Evolutionary conservation across 2,329 filamentous ascomycete species (phyloP).

Genomic region (Sporothrix globosa): DNA sequence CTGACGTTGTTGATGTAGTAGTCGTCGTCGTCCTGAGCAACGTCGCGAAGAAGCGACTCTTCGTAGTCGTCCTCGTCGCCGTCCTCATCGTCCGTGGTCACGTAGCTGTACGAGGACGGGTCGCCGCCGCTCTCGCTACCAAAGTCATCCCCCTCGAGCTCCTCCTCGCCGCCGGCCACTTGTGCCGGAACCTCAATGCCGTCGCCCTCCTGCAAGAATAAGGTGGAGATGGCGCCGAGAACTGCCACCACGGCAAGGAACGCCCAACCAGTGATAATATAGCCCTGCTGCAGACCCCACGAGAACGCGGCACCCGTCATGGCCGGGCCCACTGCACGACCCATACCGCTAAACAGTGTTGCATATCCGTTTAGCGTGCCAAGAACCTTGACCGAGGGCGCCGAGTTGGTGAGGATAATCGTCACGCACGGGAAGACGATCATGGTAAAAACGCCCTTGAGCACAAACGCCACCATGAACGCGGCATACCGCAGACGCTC

Average conservation of each 20-base stretch:
- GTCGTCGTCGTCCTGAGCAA: conserved; percentile 24
- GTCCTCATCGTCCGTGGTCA: conserved; percentile 8
- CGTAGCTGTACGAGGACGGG: background rate
- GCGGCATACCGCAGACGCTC: conserved; percentile 56
- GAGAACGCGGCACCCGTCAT: conserved; percentile 73
- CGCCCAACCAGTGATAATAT: conserved; percentile 82
- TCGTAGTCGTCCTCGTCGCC: conserved; percentile 30
- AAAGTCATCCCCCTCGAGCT: conserved; percentile 23
- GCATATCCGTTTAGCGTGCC: conserved; percentile 91
- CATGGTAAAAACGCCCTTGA: conserved; percentile 76
- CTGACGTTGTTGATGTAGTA: conserved; percentile 27
- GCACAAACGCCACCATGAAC: conserved; percentile 69
- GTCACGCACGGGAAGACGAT: conserved; percentile 88
- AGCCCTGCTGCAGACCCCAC: conserved; percentile 73
- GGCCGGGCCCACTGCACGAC: conserved; percentile 77
- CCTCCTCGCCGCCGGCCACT: conserved; percentile 36
- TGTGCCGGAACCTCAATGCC: conserved; percentile 56
- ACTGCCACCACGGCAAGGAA: conserved; percentile 66
- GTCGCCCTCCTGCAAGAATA: conserved; percentile 73
- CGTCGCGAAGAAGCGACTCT: conserved; percentile 29
- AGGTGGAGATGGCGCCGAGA: conserved; percentile 71
- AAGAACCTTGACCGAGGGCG: conserved; percentile 71
- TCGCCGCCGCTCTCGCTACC: conserved; percentile 16
- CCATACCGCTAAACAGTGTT: conserved; percentile 78
- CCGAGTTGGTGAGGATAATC: conserved; percentile 88